phyloP scores from a whole-genome alignment of 2,329 filamentous ascomycete species.

The Claviceps sp. region DNA sequence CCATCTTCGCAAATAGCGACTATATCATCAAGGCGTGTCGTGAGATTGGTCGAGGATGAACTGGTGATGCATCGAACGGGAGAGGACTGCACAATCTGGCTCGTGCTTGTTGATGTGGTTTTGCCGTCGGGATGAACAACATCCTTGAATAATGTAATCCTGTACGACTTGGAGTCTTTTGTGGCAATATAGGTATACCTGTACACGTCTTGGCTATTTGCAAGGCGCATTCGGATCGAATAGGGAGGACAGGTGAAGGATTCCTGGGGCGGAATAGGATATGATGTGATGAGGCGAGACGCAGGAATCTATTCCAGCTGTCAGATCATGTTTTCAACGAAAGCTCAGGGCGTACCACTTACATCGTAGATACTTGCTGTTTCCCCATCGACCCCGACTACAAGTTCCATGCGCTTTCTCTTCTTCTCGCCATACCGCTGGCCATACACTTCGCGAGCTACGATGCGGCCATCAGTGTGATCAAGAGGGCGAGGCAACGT shows the following conservation, averaged over 20 bases:
- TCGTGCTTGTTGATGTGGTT: slow-evolving; percentile 36
- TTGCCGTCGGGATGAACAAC: slow-evolving; percentile 36
- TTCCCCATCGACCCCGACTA: slow-evolving; percentile 52
- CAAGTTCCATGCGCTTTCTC: slow-evolving; percentile 49
- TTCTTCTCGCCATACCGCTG: slow-evolving; percentile 44
- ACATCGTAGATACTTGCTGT: slow-evolving; percentile 55
- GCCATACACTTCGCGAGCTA: slow-evolving; percentile 48
- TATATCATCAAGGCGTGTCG: slow-evolving; percentile 23
- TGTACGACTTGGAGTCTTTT: slow-evolving; percentile 30
- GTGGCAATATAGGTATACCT: slow-evolving; percentile 51
- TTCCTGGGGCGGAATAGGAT: slow-evolving; percentile 52
- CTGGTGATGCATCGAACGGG: slow-evolving; percentile 22
- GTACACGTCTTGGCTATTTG: slow-evolving; percentile 32
- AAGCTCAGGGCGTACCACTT: slow-evolving; percentile 11
- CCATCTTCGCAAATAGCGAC: slow-evolving; percentile 48
- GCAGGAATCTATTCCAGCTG: slow-evolving; percentile 37
- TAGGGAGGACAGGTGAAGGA: slow-evolving; percentile 48
- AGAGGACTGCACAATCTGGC: slow-evolving; percentile 27
- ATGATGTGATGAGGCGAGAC: slow-evolving; percentile 50
- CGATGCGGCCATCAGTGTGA: slow-evolving; percentile 34
- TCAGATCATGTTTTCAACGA: background rate
- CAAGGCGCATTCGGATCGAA: slow-evolving; percentile 40
- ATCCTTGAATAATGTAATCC: slow-evolving; percentile 48
- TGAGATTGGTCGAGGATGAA: slow-evolving; percentile 14
- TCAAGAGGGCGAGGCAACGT: slow-evolving; percentile 46